Percentiles rank a stretch among this genome's conserved stretches.
These are phyloP conservation scores for Calonectria pteridis DNA, from an alignment of 2,329 filamentous ascomycete genomes.

Conservation along the genomic window DNA sequence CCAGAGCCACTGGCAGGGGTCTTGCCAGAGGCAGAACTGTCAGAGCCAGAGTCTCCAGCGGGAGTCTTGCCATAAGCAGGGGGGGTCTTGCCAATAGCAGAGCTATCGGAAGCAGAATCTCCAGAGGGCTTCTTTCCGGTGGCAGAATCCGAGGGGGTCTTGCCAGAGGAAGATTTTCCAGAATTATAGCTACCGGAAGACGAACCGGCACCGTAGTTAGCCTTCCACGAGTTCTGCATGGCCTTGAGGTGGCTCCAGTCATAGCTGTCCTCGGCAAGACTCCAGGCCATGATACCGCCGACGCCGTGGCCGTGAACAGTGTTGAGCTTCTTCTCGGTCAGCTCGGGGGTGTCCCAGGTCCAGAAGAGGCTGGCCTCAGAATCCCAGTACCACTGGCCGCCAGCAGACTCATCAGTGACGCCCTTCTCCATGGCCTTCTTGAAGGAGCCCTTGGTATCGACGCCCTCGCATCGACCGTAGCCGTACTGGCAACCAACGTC, in stretches of 20 bases:
- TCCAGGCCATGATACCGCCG: conserved; percentile 68
- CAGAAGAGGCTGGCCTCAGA: conserved; percentile 60
- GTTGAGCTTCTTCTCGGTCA: conserved; percentile 61
- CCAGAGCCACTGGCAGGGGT: neutral
- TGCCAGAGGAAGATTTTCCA: no score
- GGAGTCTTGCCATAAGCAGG: neutral
- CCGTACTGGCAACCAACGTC: conserved; percentile 35
- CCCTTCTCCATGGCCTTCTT: conserved; percentile 55
- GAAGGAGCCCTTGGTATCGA: conserved; percentile 49
- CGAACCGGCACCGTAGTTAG: neutral
- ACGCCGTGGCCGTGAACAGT: conserved; percentile 57
- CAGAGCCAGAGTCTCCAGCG: neutral
- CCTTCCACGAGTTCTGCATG: conserved; percentile 47
- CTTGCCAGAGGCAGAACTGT: neutral
- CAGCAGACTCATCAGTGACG: conserved; percentile 59
- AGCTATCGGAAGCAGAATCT: no score
- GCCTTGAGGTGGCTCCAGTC: conserved; percentile 58
- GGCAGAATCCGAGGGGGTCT: neutral
- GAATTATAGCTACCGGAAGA: neutral
- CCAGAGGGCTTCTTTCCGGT: no score
- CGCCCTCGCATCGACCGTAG: conserved; percentile 36
- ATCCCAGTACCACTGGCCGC: conserved; percentile 70
- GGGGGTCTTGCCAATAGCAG: no score
- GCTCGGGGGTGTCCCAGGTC: conserved; percentile 66
- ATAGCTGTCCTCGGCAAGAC: conserved; percentile 61